Evolutionary conservation across 345 rosid genomes (phyloP).

Genomic region (Raphanus raphanistrum): DNA sequence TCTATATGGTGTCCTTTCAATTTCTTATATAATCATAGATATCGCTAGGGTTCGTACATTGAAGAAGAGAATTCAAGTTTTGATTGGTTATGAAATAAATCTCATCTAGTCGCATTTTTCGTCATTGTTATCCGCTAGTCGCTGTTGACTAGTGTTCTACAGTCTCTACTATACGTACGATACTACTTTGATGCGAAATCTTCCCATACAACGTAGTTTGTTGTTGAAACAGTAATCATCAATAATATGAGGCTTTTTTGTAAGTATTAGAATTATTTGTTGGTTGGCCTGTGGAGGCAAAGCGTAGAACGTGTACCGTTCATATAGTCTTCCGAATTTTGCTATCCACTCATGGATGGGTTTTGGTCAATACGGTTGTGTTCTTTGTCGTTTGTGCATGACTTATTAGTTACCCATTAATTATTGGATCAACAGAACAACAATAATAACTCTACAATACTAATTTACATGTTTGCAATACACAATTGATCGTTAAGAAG

Average conservation of each 20-base stretch:
- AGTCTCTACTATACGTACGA: conserved; percentile 21
- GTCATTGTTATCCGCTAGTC: conserved; percentile 11
- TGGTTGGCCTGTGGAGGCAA: conserved; percentile 38
- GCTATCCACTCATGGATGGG: conserved; percentile 32
- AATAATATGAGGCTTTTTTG: conserved; percentile 18
- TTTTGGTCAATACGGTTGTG: conserved; percentile 37
- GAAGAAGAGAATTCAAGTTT: neutral
- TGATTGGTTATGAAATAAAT: neutral
- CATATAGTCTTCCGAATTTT: conserved; percentile 31
- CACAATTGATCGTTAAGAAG: neutral
- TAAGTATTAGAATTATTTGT: conserved; percentile 34
- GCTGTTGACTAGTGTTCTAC: conserved; percentile 17
- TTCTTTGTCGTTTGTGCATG: conserved; percentile 36
- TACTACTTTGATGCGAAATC: neutral
- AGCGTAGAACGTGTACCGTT: conserved; percentile 37
- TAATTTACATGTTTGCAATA: conserved; percentile 30
- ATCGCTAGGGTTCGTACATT: neutral
- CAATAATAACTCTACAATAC: conserved; percentile 22
- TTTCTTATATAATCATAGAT: neutral
- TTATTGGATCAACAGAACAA: conserved; percentile 25
- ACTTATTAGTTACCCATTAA: conserved; percentile 32
- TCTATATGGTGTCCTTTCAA: neutral
- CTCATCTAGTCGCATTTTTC: conserved; percentile 8
- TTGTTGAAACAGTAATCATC: conserved; percentile 33
- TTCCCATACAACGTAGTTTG: conserved; percentile 28